Percentiles rank a stretch among this genome's conserved stretches.
Conservation (phyloP, 2,329 filamentous ascomycete genomes). For the Neofusicoccum umdonicola region DNA sequence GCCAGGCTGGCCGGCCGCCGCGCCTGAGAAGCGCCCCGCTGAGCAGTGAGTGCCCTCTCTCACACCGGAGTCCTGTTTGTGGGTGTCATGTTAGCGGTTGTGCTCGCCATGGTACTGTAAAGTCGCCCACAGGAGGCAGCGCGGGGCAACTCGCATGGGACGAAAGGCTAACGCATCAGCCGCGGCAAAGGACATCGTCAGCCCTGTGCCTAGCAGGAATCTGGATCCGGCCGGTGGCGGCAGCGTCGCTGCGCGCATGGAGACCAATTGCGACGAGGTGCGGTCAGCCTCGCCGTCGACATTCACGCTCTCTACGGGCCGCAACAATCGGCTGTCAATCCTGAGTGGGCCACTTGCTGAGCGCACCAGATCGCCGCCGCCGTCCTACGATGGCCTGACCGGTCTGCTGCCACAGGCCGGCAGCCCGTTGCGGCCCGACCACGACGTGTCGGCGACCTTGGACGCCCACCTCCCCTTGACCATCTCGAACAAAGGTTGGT, state of each 20-base stretch:
- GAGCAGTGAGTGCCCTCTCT: neutral
- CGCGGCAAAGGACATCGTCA: neutral
- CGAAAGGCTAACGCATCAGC: neutral
- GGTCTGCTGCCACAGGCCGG: neutral
- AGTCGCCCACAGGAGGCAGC: neutral
- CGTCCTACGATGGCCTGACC: slow-evolving; percentile 1
- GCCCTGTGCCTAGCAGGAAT: neutral
- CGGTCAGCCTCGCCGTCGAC: slow-evolving; percentile 6
- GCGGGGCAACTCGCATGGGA: neutral
- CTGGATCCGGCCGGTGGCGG: neutral
- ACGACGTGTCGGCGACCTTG: neutral
- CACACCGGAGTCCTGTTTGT: neutral
- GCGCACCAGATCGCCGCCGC: neutral
- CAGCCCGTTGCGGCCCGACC: neutral
- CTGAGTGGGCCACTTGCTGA: neutral
- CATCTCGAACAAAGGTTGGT: slow-evolving; percentile 6
- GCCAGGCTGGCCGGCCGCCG: neutral
- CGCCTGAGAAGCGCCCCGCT: neutral
- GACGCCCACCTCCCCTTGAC: neutral
- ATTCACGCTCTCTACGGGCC: slow-evolving; percentile 1
- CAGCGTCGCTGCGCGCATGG: slow-evolving; percentile 3
- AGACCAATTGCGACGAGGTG: neutral
- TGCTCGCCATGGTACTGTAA: slow-evolving; percentile 11
- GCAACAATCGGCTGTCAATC: slow-evolving; percentile 9
- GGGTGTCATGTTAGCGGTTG: neutral